phyloP scores from a whole-genome alignment of 2,329 filamentous ascomycete genomes.

The Coniosporium tulheliwenetii region DNA sequence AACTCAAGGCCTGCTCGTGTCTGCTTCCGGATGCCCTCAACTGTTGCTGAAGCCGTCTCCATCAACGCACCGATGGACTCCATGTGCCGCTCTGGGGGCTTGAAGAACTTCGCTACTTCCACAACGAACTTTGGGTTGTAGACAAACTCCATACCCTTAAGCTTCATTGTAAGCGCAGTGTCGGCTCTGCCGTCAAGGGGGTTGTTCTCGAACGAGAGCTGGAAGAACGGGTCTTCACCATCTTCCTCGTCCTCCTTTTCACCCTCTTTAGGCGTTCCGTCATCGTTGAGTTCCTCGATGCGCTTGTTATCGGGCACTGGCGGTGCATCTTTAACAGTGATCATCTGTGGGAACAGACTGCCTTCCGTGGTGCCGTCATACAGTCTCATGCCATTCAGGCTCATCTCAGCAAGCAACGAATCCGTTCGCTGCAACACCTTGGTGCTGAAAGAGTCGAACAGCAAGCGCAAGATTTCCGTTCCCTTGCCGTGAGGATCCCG shows the following conservation, averaged over 20 bases:
- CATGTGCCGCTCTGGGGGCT: slow-evolving; percentile 92
- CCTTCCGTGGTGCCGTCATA: slow-evolving; percentile 92
- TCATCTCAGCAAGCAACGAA: slow-evolving; percentile 75
- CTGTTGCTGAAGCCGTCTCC: slow-evolving; percentile 88
- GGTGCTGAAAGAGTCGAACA: slow-evolving; percentile 89
- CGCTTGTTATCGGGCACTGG: slow-evolving; percentile 33
- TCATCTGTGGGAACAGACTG: slow-evolving; percentile 86
- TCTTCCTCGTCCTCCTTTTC: slow-evolving; percentile 22
- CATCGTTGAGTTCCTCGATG: slow-evolving; percentile 32
- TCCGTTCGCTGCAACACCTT: slow-evolving; percentile 82
- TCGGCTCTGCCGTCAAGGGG: slow-evolving; percentile 87
- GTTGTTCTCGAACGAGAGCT: slow-evolving; percentile 85
- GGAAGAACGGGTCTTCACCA: slow-evolving; percentile 59
- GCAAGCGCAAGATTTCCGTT: slow-evolving; percentile 71
- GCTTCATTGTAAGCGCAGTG: slow-evolving; percentile 72
- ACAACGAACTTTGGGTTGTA: slow-evolving; percentile 93
- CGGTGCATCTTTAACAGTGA: slow-evolving; percentile 81
- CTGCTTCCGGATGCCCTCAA: slow-evolving; percentile 88
- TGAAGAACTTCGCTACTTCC: slow-evolving; percentile 87
- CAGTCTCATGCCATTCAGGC: slow-evolving; percentile 80
- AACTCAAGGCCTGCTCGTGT: slow-evolving; percentile 93
- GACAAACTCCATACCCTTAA: slow-evolving; percentile 92
- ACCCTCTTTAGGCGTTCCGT: slow-evolving; percentile 30
- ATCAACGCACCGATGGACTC: slow-evolving; percentile 93
- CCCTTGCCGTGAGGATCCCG: slow-evolving; percentile 64